Evolutionary conservation across 1,284 basidiomycete species (phyloP).

Genomic region (Termitomyces sp.): DNA sequence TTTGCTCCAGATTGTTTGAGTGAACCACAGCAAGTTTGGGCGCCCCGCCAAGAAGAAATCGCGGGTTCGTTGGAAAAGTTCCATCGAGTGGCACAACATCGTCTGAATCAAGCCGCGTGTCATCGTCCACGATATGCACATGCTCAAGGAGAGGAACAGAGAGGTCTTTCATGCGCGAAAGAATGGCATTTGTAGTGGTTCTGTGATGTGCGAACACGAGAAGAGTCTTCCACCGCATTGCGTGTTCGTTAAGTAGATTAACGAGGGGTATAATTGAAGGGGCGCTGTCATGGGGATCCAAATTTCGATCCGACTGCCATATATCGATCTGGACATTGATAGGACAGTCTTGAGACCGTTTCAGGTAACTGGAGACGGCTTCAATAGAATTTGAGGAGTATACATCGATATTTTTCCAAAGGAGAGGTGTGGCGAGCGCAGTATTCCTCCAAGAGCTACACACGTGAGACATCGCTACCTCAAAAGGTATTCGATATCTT

Average conservation of each 20-base stretch:
- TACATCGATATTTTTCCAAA: conserved; percentile 21
- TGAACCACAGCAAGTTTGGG: conserved; percentile 19
- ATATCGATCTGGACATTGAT: conserved; percentile 20
- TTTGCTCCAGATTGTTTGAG: conserved; percentile 14
- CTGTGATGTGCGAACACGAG: conserved; percentile 23
- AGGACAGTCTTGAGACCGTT: conserved; percentile 14
- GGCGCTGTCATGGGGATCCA: conserved; percentile 1
- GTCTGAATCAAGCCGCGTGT: conserved; percentile 14
- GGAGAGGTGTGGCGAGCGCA: conserved; percentile 14
- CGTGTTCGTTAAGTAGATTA: conserved; percentile 17
- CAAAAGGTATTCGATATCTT: conserved; percentile 16
- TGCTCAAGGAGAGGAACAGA: conserved; percentile 16
- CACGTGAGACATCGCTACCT: conserved; percentile 21
- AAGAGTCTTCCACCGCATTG: conserved; percentile 24
- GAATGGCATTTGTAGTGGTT: conserved; percentile 18
- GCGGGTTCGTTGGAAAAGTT: conserved; percentile 1
- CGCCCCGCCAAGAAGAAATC: conserved; percentile 18
- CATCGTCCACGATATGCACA: conserved; percentile 22
- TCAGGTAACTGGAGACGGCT: conserved; percentile 17
- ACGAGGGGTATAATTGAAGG: conserved; percentile 16
- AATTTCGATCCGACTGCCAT: conserved; percentile 18
- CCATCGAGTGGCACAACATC: background rate
- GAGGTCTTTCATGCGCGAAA: conserved; percentile 13
- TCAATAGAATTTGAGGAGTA: conserved; percentile 17
- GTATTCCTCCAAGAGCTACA: conserved; percentile 19